Base-by-base conservation (phyloP, 805 yeast genomes). In the Kazachstania psychrophila region DNA sequence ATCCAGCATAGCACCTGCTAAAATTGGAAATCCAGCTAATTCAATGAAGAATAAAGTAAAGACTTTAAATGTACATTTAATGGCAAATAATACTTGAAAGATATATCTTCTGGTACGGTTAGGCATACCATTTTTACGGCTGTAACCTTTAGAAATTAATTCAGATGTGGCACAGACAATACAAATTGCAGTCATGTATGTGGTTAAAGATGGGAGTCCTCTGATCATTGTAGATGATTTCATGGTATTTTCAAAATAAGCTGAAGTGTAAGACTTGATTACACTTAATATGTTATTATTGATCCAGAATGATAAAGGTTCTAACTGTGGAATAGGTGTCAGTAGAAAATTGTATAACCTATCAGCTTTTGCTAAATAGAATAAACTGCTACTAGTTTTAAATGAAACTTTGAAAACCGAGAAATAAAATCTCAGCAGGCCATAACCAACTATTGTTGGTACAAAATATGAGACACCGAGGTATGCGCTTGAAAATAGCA, bases 1-100 rank as follows among this genome's bases (percentile, higher is more conserved):
- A 47, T 81, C 88, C 19, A 89, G 56, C 51, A 86, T 70, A 45
- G 74, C 58, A 2, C 98, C 98, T 51, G 96, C 87, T 48, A 76
- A 76, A 0, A 82, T 67, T 1, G 98, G 98, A 63, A 92, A 89
- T 6, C 79, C 65, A n/a, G 82, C 68, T 34, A 87, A 69, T 54
- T 92, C 98, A 33, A 85, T 70, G 5, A 78, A 70, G 51, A 88
- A 81, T 18, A 92, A 70, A 10, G 72, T 49, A 39, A 84, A 73
- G 11, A 89, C 94, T 54, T 88, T 89, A 17, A 77, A 49, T 2
- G 94, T 77, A 23, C 79, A 69, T 15, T 68, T 60, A 8, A 75
- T 43, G 40, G 75, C 79, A 49, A 77, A 72, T 20, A 79, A 51
- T 2, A 69, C 45, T 35, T 69, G 66, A 50, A 73, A 80, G 2